These are phyloP conservation scores for Flaveria sonorensis DNA, from an alignment of 129 eudicot species.

Conservation along the genomic window DNA sequence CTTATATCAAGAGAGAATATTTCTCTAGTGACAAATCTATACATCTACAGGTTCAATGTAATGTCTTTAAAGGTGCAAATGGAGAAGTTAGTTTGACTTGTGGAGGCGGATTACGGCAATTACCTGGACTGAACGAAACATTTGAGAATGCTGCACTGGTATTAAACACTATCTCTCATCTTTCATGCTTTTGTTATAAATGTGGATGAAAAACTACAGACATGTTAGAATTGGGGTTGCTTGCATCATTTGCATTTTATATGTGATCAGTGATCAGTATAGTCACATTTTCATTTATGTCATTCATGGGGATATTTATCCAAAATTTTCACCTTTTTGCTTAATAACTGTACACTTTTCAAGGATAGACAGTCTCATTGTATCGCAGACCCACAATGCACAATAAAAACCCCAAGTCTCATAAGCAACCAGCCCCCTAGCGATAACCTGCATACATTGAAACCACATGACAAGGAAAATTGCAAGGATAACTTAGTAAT, in stretches of 20 bases:
- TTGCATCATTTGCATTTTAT: neutral
- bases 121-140: conserved; percentile 72
- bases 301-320: neutral
- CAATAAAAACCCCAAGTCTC: neutral
- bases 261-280: neutral
- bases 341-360: neutral
- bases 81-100: conserved; percentile 90
- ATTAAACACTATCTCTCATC: neutral
- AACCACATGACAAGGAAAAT: neutral
- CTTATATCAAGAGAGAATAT: conserved; percentile 2
- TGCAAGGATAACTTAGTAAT: neutral
- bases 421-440: neutral
- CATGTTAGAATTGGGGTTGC: neutral
- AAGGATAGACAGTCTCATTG: neutral
- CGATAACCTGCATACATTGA: neutral
- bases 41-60: conserved; percentile 76
- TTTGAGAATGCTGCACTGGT: conserved; percentile 95
- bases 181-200: neutral
- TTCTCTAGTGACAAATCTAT: neutral
- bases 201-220: neutral
- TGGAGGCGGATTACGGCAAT: conserved; percentile 88
- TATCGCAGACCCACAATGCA: neutral
- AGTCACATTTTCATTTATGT: too few species aligned
- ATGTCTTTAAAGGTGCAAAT: conserved; percentile 89
- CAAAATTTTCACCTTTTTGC: neutral